phyloP scores from a whole-genome alignment of 2,329 filamentous ascomycete genomes.

The Dactylonectria estremocensis region DNA sequence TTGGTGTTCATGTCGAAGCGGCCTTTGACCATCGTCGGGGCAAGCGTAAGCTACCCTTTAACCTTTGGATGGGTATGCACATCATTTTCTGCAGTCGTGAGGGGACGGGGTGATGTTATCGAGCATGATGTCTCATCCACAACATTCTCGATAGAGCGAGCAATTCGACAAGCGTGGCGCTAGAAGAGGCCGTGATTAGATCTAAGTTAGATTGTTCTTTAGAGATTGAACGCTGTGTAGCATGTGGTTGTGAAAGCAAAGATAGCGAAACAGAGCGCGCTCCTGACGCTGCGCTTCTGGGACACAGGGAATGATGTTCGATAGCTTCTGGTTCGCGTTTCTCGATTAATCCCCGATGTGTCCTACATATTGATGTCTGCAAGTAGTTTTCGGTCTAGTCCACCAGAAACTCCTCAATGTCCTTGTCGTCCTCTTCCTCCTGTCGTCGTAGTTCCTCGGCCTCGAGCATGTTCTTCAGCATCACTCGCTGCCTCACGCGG shows the following conservation, averaged over 20 bases:
- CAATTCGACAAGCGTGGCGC: neutral
- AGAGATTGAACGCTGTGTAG: too few relatives aligned
- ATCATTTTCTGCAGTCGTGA: neutral
- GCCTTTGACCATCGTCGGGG: conserved; percentile 6
- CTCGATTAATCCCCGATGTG: conserved; percentile 26
- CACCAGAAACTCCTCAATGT: conserved; percentile 80
- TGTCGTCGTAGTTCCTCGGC: conserved; percentile 72
- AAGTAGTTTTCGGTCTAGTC: conserved; percentile 55
- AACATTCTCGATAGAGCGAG: neutral
- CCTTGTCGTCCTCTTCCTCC: conserved; percentile 80
- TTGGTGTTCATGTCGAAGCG: conserved; percentile 5
- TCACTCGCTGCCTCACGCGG: conserved; percentile 76
- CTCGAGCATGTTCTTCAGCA: conserved; percentile 76
- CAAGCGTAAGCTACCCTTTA: neutral
- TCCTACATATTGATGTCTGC: conserved; percentile 8
- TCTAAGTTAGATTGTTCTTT: neutral
- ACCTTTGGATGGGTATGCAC: too few relatives aligned
- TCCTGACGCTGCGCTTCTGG: neutral
- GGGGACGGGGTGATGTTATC: neutral
- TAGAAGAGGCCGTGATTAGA: neutral
- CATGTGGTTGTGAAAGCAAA: neutral
- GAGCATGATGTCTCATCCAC: neutral
- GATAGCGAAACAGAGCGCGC: neutral
- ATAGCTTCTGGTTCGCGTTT: neutral
- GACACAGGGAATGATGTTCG: neutral